Percentiles rank a stretch among this genome's conserved stretches.
Evolutionary conservation across 1,139 yeast species (phyloP).

Genomic region (Pichia sp.): DNA sequence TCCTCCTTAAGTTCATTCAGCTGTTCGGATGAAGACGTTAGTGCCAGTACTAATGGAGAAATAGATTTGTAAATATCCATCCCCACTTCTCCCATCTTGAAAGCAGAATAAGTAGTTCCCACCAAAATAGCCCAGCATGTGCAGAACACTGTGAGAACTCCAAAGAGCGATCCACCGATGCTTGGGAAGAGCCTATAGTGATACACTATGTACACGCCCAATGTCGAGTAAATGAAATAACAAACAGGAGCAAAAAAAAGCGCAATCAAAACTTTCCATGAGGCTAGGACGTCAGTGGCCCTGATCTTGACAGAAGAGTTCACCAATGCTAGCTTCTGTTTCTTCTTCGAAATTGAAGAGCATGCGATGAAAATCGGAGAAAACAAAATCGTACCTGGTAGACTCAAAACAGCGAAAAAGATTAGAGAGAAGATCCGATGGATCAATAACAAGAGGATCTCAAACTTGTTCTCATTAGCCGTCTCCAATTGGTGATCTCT

Average conservation of each 20-base stretch:
- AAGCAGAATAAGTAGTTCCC: conserved; percentile 62
- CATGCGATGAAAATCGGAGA: conserved; percentile 63
- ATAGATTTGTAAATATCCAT: conserved; percentile 66
- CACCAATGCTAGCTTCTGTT: conserved; percentile 59
- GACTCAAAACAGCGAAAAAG: conserved; percentile 42
- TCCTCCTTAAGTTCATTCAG: conserved; percentile 46
- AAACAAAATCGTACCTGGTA: conserved; percentile 66
- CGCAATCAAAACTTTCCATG: conserved; percentile 72
- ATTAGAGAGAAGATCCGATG: conserved; percentile 37
- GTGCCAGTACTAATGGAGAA: conserved; percentile 55
- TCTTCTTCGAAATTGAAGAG: conserved; percentile 48
- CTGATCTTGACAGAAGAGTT: conserved; percentile 64
- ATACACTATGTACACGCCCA: conserved; percentile 43
- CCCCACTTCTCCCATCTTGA: conserved; percentile 71
- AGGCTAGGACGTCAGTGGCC: conserved; percentile 69
- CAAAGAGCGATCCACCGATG: conserved; percentile 31
- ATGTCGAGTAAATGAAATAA: conserved; percentile 57
- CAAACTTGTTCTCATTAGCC: conserved; percentile 38
- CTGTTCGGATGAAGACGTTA: conserved; percentile 45
- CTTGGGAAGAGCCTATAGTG: conserved; percentile 39
- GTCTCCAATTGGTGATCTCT: conserved; percentile 69
- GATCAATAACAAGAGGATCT: conserved; percentile 38
- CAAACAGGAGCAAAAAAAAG: conserved; percentile 64
- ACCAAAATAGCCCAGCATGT: conserved; percentile 46
- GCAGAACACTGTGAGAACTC: conserved; percentile 39